phyloP scores from a whole-genome alignment of 176 grass and related monocot species.

The Dendrocalamus sinicus region DNA sequence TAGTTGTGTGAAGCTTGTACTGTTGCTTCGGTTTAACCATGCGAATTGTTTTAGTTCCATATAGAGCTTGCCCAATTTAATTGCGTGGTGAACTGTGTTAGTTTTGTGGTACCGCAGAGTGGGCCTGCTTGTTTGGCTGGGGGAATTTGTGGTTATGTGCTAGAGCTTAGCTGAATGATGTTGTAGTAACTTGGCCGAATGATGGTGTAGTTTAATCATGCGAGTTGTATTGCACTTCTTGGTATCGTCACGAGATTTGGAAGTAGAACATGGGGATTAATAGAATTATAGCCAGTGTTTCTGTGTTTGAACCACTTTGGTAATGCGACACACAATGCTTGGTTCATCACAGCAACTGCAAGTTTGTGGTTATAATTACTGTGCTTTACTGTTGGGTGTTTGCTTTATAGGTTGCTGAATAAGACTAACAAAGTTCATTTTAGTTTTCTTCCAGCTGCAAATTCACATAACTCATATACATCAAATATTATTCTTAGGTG shows the following conservation, averaged over 20 bases:
- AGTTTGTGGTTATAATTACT: not conserved
- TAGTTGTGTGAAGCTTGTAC: not conserved
- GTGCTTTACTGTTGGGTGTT: not conserved
- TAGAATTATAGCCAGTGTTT: slow-evolving; percentile 2
- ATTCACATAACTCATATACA: slow-evolving; percentile 5
- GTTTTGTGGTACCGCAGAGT: slow-evolving; percentile 11
- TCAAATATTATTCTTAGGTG: not conserved
- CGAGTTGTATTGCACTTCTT: not conserved
- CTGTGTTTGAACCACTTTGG: not conserved
- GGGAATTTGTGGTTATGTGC: slow-evolving; percentile 9
- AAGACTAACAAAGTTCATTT: not conserved
- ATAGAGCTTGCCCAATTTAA: not conserved
- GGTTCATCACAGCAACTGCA: not conserved
- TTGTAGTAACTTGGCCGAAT: slow-evolving; percentile 6
- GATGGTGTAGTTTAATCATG: slow-evolving; percentile 6
- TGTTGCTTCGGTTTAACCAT: not conserved
- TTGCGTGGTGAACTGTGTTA: not conserved
- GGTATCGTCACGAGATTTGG: not conserved
- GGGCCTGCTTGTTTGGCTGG: not conserved
- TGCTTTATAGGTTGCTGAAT: slow-evolving; percentile 4
- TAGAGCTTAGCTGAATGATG: slow-evolving; percentile 2
- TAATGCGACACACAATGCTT: slow-evolving; percentile 3
- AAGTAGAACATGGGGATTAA: not conserved
- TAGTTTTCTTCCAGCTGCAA: slow-evolving; percentile 7
- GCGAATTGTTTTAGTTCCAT: slow-evolving; percentile 18